Conservation (phyloP, 2,329 filamentous ascomycete species). For the Colletotrichum sp. region DNA sequence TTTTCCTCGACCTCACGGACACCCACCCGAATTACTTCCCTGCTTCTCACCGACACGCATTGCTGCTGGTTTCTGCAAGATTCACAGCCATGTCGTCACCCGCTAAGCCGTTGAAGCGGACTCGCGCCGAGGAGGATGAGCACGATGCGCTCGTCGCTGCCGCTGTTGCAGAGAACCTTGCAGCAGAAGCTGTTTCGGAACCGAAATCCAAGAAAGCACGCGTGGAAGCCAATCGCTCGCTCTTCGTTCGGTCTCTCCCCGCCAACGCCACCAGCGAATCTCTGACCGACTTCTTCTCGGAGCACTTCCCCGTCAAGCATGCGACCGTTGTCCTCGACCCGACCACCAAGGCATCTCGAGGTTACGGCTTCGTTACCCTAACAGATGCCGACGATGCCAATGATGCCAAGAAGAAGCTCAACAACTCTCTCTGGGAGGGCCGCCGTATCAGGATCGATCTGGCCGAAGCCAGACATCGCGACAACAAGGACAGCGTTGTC, state of each 20-base stretch:
- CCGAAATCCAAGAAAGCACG: constrained; percentile 57
- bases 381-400: constrained; percentile 90
- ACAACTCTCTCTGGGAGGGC: constrained; percentile 79
- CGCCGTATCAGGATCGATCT: constrained; percentile 85
- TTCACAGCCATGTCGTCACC: constrained; percentile 9
- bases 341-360: constrained; percentile 84
- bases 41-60: not conserved
- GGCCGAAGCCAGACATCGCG: constrained; percentile 82
- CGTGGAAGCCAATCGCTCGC: constrained; percentile 69
- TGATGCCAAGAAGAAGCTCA: constrained; percentile 79
- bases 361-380: constrained; percentile 97
- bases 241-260: constrained; percentile 91
- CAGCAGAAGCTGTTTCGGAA: constrained; percentile 34
- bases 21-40: not conserved
- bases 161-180: constrained; percentile 25
- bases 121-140: constrained; percentile 15
- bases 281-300: constrained; percentile 88
- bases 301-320: constrained; percentile 94
- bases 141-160: constrained; percentile 19
- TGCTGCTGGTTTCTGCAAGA: too few relatives aligned
- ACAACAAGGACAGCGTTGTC: constrained; percentile 39
- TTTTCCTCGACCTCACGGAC: constrained; percentile 19
- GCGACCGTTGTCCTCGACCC: constrained; percentile 90
- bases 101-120: constrained; percentile 20
- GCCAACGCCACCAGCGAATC: constrained; percentile 78